These are phyloP conservation scores for Pachysandra terminalis DNA, from an alignment of 164 flowering plant genomes.

Conservation along the genomic window DNA sequence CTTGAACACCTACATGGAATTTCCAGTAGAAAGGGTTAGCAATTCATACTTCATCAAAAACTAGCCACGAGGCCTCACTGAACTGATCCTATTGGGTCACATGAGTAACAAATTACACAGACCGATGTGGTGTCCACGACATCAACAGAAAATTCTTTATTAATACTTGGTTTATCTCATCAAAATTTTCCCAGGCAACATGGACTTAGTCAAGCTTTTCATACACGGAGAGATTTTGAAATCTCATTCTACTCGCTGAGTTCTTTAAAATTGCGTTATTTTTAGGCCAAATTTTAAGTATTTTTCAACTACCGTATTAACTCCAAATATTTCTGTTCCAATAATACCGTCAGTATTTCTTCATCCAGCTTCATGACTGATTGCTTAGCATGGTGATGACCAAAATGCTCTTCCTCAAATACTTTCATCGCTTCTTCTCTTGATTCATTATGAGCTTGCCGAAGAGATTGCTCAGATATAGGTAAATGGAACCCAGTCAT, in stretches of 20 bases:
- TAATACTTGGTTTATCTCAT: background rate
- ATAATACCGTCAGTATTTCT: constrained; percentile 63
- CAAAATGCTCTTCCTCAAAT: constrained; percentile 92
- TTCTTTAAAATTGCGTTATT: too few species aligned
- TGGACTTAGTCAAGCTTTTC: background rate
- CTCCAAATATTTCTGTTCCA: background rate
- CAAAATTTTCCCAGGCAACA: background rate
- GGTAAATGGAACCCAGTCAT: constrained; percentile 66
- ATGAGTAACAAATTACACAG: background rate
- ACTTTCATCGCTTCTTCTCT: constrained; percentile 50
- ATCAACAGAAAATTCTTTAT: background rate
- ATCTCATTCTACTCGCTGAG: background rate
- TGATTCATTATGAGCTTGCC: constrained; percentile 49
- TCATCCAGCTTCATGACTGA: constrained; percentile 68
- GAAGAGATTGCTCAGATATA: constrained; percentile 49
- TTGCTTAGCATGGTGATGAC: constrained; percentile 85
- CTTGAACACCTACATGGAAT: constrained; percentile 52
- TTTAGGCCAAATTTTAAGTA: background rate
- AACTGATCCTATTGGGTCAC: background rate
- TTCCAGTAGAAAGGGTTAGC: background rate
- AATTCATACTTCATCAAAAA: background rate
- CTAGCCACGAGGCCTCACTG: background rate
- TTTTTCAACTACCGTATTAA: background rate
- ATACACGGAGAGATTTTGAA: background rate
- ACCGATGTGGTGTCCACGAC: background rate